Base-by-base conservation (phyloP, 2,329 filamentous ascomycete genomes). In the Neonectria punicea region DNA sequence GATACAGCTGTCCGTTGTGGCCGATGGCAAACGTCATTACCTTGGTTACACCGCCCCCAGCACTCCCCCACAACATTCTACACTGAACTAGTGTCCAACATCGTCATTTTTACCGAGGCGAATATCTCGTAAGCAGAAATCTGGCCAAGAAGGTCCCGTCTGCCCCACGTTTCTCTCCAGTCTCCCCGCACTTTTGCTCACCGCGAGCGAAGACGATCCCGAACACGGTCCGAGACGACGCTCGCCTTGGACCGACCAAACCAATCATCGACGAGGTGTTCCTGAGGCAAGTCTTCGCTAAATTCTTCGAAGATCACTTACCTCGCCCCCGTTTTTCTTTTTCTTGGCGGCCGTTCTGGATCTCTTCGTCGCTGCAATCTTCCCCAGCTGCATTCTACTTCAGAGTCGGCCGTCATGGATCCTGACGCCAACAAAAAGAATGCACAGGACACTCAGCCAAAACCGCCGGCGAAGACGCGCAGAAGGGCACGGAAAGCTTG, bases 401-500 rank as follows among this genome's bases (percentile, higher is more conserved):
- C 5, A 3, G 8, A 18, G 8, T 11, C 30, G 30, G 13, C 28
- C 30, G 18, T 11, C 30, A 34, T 34, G 28, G 49, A 51, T 2
- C 28, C n/a, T 28, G 49, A 14, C 18, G 13, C 5, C 49, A 51
- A 18, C 22, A n/a, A 36, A 18, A 51, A 51, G 49, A 6, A 16
- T 13, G n/a, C n/a, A 9, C n/a, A 20, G 11, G 49, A 51, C 2
- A n/a, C 8, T 25, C 30, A 51, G 49, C 9, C n/a, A 7, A 51
- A 51, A n/a, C n/a, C n/a, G 4, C 49, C 6, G 0, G 11, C 51
- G 44, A 61, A 30, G 53, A 34, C 20, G 5, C 61, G 57, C 34
- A 60, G 50, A 16, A 30, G 61, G 28, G 51, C 55, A n/a, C 36
- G 54, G 2, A 84, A 84, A 53, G 83, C 83, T 14, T 85, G 83